phyloP scores from a whole-genome alignment of 106 monocot genomes.

The Phalaenopsis aphrodite region DNA sequence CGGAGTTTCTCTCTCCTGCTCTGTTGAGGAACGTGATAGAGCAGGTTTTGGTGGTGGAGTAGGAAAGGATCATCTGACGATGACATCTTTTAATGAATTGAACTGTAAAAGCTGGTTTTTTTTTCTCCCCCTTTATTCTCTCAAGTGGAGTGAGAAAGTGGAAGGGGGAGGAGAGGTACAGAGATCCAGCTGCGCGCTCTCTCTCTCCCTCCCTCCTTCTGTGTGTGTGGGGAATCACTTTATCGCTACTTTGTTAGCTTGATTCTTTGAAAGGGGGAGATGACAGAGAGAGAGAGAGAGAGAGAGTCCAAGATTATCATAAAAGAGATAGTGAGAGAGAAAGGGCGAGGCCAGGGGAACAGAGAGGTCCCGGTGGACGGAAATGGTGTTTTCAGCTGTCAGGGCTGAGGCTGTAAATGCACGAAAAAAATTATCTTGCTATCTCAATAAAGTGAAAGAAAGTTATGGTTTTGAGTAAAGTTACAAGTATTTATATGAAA shows the following conservation, averaged over 20 bases:
- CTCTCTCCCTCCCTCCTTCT: background rate
- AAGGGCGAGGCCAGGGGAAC: background rate
- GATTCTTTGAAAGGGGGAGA: background rate
- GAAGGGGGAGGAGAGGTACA: background rate
- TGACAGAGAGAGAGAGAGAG: slow-evolving; percentile 11
- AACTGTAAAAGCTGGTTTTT: background rate
- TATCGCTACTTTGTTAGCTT: background rate
- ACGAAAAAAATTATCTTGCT: background rate
- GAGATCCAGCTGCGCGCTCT: background rate
- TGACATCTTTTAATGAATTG: background rate
- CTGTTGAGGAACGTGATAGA: slow-evolving; percentile 76
- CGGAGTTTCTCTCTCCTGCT: slow-evolving; percentile 81
- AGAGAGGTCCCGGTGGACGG: background rate
- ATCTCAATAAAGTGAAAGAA: too few relatives aligned
- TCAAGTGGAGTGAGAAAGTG: slow-evolving; percentile 3
- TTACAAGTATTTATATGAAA: too few relatives aligned
- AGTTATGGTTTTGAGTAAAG: too few relatives aligned
- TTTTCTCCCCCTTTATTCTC: background rate
- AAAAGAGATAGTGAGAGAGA: background rate
- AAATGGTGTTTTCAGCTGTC: background rate
- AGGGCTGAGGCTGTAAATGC: background rate
- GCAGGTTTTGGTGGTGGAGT: slow-evolving; percentile 9
- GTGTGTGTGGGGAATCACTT: background rate
- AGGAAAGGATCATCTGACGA: slow-evolving; percentile 9
- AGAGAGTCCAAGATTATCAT: slow-evolving; percentile 1